Percentiles rank a stretch among this genome's conserved stretches.
Evolutionary conservation across 169 alveolate genomes (phyloP).

Genomic region (Condylostoma magnum): DNA sequence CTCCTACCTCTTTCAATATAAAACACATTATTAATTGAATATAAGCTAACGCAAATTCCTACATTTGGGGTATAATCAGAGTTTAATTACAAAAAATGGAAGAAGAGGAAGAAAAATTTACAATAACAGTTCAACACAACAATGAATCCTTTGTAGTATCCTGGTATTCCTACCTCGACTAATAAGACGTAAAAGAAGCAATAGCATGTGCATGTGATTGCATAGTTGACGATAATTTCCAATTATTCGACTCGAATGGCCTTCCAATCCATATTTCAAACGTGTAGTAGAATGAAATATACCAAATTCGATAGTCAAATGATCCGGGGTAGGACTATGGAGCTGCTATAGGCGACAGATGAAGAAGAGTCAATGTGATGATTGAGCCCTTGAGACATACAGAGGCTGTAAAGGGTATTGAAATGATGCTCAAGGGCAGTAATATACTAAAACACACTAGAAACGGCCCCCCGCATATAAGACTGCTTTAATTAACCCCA

Average conservation of each 20-base stretch:
- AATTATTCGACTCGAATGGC: conserved; percentile 36
- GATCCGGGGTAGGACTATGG: conserved; percentile 35
- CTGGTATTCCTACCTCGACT: conserved; percentile 26
- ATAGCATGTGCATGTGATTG: conserved; percentile 44
- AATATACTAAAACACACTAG: conserved; percentile 39
- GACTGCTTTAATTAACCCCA: conserved; percentile 39
- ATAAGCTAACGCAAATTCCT: too few species aligned
- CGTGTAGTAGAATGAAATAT: conserved; percentile 22
- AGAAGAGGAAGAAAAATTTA: conserved; percentile 1
- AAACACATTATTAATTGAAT: too few species aligned
- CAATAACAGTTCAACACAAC: conserved; percentile 33
- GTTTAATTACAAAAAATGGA: not conserved
- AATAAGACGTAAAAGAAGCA: conserved; percentile 35
- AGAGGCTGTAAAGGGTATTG: conserved; percentile 40
- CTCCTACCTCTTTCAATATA: too few species aligned
- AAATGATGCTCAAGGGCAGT: conserved; percentile 42
- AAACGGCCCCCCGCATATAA: conserved; percentile 40
- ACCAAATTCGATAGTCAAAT: conserved; percentile 20
- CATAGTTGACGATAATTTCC: conserved; percentile 40
- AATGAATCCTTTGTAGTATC: conserved; percentile 33
- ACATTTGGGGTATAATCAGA: too few species aligned
- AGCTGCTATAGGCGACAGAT: conserved; percentile 37
- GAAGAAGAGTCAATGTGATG: conserved; percentile 42
- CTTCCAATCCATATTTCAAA: conserved; percentile 23
- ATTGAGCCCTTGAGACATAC: conserved; percentile 42